Evolutionary conservation across 2,329 filamentous ascomycete species (phyloP).

Genomic region (Triangularia verruculosa): DNA sequence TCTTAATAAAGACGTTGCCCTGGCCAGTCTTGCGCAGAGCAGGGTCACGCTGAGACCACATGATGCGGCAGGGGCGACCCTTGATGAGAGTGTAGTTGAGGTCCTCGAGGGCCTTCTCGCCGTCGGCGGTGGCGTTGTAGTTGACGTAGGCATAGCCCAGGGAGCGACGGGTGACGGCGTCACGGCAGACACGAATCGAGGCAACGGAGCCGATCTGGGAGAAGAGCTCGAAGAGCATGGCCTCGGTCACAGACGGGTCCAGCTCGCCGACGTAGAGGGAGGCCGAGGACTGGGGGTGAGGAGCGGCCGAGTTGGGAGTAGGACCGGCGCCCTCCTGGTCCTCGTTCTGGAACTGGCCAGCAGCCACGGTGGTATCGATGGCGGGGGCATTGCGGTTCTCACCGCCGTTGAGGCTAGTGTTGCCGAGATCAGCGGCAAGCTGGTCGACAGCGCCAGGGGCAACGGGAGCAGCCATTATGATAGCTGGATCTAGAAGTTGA

Average conservation of each 20-base stretch:
- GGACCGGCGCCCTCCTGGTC: slow-evolving; percentile 63
- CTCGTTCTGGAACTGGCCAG: slow-evolving; percentile 51
- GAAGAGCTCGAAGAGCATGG: slow-evolving; percentile 99
- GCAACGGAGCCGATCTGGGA: slow-evolving; percentile 98
- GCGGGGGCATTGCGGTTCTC: slow-evolving; percentile 61
- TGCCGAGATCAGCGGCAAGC: slow-evolving; percentile 75
- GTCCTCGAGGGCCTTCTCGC: slow-evolving; percentile 97
- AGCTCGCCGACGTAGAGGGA: slow-evolving; percentile 99
- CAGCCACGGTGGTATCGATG: slow-evolving; percentile 70
- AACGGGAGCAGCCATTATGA: slow-evolving; percentile 60
- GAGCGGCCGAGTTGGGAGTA: slow-evolving; percentile 70
- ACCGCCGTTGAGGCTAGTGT: slow-evolving; percentile 65
- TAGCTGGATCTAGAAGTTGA: slow-evolving; percentile 24
- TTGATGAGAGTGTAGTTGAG: slow-evolving; percentile 99
- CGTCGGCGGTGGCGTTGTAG: slow-evolving; percentile 96
- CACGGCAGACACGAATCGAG: slow-evolving; percentile 98
- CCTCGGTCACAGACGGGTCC: slow-evolving; percentile 95
- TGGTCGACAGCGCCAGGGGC: slow-evolving; percentile 67
- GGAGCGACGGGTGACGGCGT: slow-evolving; percentile 96
- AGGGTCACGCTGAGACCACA: slow-evolving; percentile 99
- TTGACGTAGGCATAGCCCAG: slow-evolving; percentile 99
- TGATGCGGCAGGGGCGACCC: slow-evolving; percentile 97
- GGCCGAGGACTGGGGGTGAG: slow-evolving; percentile 85
- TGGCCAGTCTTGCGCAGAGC: slow-evolving; percentile 98
- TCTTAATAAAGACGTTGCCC: slow-evolving; percentile 99